Conservation (phyloP, 2,329 filamentous ascomycete genomes). For the Colletotrichum sojae region DNA sequence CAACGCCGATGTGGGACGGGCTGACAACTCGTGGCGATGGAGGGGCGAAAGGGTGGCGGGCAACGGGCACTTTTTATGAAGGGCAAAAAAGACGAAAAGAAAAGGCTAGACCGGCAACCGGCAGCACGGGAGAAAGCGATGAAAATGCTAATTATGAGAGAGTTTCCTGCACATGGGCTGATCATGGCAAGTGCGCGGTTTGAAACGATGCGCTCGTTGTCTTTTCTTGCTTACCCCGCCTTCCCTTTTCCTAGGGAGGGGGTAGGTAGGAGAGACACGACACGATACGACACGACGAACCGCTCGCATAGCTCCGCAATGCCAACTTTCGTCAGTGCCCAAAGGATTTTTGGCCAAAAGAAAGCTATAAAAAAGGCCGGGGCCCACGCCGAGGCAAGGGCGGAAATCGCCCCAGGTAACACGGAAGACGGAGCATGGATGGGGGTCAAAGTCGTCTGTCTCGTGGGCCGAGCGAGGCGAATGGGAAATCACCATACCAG, state of each 20-base stretch:
- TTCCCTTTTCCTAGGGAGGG: background rate
- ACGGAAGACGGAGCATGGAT: conserved; percentile 9
- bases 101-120: background rate
- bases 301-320: no score
- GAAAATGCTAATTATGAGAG: conserved; percentile 7
- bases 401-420: background rate
- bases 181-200: conserved; percentile 30
- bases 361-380: no score
- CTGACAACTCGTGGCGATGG: no score
- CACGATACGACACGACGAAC: background rate
- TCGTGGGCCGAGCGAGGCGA: conserved; percentile 29
- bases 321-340: background rate
- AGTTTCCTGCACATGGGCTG: conserved; percentile 25
- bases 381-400: background rate
- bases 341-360: background rate
- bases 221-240: conserved; percentile 29
- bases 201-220: conserved; percentile 28
- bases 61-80: background rate
- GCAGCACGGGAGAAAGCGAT: conserved; percentile 15
- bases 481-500: background rate
- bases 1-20: background rate
- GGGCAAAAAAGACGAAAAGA: background rate
- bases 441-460: conserved; percentile 2
- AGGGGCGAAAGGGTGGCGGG: background rate
- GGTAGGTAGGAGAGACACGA: background rate